Conservation (phyloP, 768 basidiomycete genomes). For the Dioszegia aurantiaca region DNA sequence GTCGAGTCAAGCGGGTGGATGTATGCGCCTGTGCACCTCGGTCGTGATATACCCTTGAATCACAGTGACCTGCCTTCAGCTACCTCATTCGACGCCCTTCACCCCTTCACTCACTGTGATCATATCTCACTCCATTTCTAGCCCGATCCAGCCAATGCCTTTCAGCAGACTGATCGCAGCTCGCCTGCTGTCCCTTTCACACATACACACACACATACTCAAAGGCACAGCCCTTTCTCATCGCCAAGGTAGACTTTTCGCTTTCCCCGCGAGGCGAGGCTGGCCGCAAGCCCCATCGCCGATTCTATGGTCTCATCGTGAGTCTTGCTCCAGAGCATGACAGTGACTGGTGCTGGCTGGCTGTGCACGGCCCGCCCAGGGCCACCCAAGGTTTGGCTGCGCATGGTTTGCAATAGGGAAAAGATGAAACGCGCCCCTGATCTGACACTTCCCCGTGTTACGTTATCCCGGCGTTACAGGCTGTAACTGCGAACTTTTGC, state of each 20-base stretch:
- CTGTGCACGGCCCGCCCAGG: background rate
- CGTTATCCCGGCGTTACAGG: too few relatives aligned
- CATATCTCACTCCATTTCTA: background rate
- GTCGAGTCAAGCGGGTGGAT: background rate
- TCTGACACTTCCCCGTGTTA: too few relatives aligned
- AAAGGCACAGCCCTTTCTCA: background rate
- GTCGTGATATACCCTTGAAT: background rate
- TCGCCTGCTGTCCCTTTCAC: constrained; percentile 1
- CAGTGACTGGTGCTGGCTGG: background rate
- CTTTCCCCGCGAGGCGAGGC: too few relatives aligned
- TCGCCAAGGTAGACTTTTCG: background rate
- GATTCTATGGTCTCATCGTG: too few relatives aligned
- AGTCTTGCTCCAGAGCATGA: background rate
- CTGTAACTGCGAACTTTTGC: too few relatives aligned
- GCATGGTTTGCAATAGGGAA: too few relatives aligned
- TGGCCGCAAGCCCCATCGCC: too few relatives aligned
- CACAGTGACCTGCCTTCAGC: background rate
- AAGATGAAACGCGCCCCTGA: too few relatives aligned
- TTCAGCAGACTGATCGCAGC: background rate
- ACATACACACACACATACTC: constrained; percentile 2
- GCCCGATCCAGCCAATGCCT: background rate
- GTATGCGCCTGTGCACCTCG: too few relatives aligned
- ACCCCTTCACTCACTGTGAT: background rate
- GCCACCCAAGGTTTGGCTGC: too few relatives aligned
- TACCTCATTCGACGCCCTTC: background rate